Evolutionary conservation across 2,329 filamentous ascomycete genomes (phyloP).

Genomic region (Graphiopsis chlorocephala): DNA sequence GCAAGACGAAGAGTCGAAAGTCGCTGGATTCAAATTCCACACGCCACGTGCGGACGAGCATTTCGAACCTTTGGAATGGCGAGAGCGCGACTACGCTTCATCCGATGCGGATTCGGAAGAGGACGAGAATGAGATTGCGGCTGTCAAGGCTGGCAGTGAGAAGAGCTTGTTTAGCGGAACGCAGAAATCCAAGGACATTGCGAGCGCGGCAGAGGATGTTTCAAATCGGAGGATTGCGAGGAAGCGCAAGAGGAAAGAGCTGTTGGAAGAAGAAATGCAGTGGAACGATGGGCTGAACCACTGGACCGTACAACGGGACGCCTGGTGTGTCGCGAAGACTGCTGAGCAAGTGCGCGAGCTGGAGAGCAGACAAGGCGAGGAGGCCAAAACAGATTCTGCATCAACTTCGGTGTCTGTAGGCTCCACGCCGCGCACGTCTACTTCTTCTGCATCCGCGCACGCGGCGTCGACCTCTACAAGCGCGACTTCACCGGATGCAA

Average conservation of each 20-base stretch:
- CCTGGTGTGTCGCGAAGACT: slow-evolving; percentile 76
- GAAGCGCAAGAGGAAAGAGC: slow-evolving; percentile 38
- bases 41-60: neutral
- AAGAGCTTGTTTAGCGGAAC: slow-evolving; percentile 21
- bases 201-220: slow-evolving; percentile 42
- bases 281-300: slow-evolving; percentile 84
- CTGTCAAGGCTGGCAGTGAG: slow-evolving; percentile 15
- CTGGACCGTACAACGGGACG: slow-evolving; percentile 73
- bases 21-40: slow-evolving; percentile 34
- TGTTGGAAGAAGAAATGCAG: slow-evolving; percentile 42
- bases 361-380: neutral
- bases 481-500: slow-evolving; percentile 21
- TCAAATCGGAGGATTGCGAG: slow-evolving; percentile 26
- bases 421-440: slow-evolving; percentile 37
- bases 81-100: slow-evolving; percentile 43
- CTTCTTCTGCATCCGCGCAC: slow-evolving; percentile 29
- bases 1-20: slow-evolving; percentile 9
- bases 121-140: slow-evolving; percentile 25
- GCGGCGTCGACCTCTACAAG: slow-evolving; percentile 15
- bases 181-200: slow-evolving; percentile 46
- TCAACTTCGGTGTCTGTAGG: slow-evolving; percentile 5
- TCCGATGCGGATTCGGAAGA: slow-evolving; percentile 29
- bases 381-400: neutral
- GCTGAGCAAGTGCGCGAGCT: slow-evolving; percentile 36
- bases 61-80: slow-evolving; percentile 38